Evolutionary conservation across 495 filamentous ascomycete genomes (phyloP).

Genomic region (Ramalina intermedia): DNA sequence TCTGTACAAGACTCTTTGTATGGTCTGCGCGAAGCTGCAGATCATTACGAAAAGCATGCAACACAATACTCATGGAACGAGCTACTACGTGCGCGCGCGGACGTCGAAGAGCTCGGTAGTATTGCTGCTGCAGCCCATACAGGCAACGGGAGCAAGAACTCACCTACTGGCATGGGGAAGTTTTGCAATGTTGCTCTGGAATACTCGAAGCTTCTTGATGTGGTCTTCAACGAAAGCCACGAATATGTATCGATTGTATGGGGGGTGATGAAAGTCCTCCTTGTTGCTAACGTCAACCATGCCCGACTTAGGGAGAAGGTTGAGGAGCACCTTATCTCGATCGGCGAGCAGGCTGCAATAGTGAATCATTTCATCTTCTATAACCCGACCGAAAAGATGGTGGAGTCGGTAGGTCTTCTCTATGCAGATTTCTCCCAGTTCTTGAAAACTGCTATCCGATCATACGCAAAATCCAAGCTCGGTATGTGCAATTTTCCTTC

Average conservation of each 20-base stretch:
- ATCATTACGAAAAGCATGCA: constrained; percentile 9
- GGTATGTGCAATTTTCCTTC: too few species aligned
- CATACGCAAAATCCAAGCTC: constrained; percentile 5
- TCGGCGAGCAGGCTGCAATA: constrained; percentile 8
- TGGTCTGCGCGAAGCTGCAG: constrained; percentile 1
- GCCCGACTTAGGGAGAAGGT: constrained; percentile 8
- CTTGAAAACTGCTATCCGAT: constrained; percentile 8
- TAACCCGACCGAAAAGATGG: constrained; percentile 11
- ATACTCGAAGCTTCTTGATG: constrained; percentile 13
- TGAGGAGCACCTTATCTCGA: constrained; percentile 1
- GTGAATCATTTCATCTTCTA: constrained; percentile 12
- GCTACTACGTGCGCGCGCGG: not conserved
- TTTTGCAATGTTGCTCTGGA: constrained; percentile 10
- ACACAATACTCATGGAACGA: constrained; percentile 7
- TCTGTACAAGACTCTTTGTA: constrained; percentile 6
- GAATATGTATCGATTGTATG: constrained; percentile 9
- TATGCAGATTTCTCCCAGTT: constrained; percentile 11
- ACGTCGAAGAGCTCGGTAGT: not conserved
- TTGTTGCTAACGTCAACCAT: constrained; percentile 11
- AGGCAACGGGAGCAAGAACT: not conserved
- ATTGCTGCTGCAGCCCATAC: not conserved
- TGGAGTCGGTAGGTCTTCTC: constrained; percentile 8
- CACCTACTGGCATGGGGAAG: not conserved
- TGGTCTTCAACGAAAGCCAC: constrained; percentile 7
- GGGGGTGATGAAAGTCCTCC: constrained; percentile 9